Base-by-base conservation (phyloP, 208 protist genomes). In the Acanthamoeba lenticulata region DNA sequence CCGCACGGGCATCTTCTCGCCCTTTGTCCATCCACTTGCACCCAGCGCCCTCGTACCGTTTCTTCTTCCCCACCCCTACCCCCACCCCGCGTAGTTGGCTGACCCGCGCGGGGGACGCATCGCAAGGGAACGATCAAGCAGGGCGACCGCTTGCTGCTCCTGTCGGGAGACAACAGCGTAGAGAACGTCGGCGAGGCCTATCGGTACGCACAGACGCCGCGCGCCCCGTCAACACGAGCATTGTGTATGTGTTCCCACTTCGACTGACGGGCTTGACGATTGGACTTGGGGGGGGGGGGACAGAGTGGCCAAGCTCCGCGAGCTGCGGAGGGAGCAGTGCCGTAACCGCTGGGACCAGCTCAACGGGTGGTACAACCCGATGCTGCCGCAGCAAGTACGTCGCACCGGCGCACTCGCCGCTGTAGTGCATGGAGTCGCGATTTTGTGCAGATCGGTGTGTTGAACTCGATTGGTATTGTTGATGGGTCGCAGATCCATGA, bases 291-390 rank as follows among this genome's bases (percentile, higher is more conserved):
- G n/a, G n/a, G n/a, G n/a, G n/a, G n/a, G n/a, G n/a, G n/a, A n/a
- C 44, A 86, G 77, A 24, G 77, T 86, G 29, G 77, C 32, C 13
- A 86, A 86, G 60, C 42, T 72, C n/a, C 34, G 40, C 13, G 85
- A 91, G 40, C 15, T 91, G 52, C 67, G 60, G 29, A 72, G 40
- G 38, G 49, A 74, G 27, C 49, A 72, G 55, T 13, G 42, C 36
- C 57, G 85, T 36, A 74, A 15, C 27, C 45, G 85, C 0, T 45
- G 83, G 21, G 49, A 83, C 90, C 92, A 49, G 5, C 90, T 93
- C 36, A 83, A 93, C 69, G 57, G 62, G 7, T 93, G 57, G 67
- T 52, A 93, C 65, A 32, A 52, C 36, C 65, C 90, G 42, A 77
- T 55, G 47, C 6, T 60, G 40, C 90, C 90, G 15, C n/a, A 93